Percentiles rank a stretch among this genome's conserved stretches.
phyloP scores from a whole-genome alignment of 2,329 filamentous ascomycete genomes.

The Penicillium nordicum region DNA sequence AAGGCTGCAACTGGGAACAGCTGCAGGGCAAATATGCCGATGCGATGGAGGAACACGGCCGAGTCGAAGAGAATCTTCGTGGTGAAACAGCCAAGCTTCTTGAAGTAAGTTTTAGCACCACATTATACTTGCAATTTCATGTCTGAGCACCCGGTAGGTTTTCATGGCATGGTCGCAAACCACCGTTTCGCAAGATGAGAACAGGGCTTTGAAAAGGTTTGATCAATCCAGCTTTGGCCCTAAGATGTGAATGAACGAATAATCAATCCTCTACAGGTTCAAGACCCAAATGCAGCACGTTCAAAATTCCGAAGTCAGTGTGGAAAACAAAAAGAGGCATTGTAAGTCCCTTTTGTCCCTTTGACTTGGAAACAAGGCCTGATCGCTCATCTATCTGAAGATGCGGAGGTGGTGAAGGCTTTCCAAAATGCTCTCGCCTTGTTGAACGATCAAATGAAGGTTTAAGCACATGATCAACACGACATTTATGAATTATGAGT shows the following conservation, averaged over 20 bases:
- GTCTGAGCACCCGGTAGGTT: conserved; percentile 52
- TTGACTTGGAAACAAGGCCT: conserved; percentile 5
- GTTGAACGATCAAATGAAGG: conserved; percentile 33
- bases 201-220: conserved; percentile 72
- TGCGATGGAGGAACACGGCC: conserved; percentile 61
- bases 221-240: conserved; percentile 7
- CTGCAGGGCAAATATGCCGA: conserved; percentile 67
- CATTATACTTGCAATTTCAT: neutral
- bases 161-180: conserved; percentile 76
- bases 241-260: neutral
- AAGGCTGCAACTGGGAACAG: conserved; percentile 71
- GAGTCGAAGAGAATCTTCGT: conserved; percentile 62
- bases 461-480: neutral
- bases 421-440: conserved; percentile 49
- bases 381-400: conserved; percentile 25
- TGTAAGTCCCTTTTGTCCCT: conserved; percentile 55
- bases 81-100: conserved; percentile 66
- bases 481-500: conserved; percentile 3
- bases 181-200: conserved; percentile 68
- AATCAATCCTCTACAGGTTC: conserved; percentile 51
- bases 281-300: conserved; percentile 77
- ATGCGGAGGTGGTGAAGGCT: conserved; percentile 46
- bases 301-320: conserved; percentile 65
- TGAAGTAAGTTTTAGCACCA: conserved; percentile 46
- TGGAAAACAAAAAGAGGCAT: conserved; percentile 74